These are phyloP conservation scores for Thymus quinquecostatus DNA, from an alignment of 257 asterid genomes.

Conservation along the genomic window DNA sequence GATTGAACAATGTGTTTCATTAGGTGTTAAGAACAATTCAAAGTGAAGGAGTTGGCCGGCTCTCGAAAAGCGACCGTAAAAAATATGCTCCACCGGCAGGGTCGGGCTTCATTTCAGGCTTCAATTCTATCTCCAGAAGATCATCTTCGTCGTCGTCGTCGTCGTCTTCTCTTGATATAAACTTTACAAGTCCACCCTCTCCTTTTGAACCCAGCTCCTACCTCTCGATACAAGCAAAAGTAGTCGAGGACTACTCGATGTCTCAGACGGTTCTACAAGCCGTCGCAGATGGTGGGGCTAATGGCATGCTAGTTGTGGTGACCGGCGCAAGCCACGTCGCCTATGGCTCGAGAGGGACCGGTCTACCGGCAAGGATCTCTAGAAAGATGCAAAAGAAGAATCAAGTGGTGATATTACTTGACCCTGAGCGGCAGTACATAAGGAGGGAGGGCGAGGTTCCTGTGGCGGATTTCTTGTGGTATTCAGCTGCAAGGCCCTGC, in stretches of 20 bases:
- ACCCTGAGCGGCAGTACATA: constrained; percentile 83
- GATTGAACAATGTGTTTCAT: not conserved
- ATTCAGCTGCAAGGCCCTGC: constrained; percentile 93
- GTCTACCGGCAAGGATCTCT: constrained; percentile 87
- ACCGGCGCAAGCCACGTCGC: constrained; percentile 87
- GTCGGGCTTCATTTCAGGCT: constrained; percentile 96
- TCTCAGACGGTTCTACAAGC: constrained; percentile 75
- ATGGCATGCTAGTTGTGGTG: constrained; percentile 81
- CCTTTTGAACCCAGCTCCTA: constrained; percentile 83
- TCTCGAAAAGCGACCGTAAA: constrained; percentile 66
- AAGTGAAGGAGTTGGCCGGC: constrained; percentile 84
- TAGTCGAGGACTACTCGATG: constrained; percentile 85
- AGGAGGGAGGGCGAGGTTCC: constrained; percentile 94
- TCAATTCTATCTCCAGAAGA: constrained; percentile 72
- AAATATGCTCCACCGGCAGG: constrained; percentile 96
- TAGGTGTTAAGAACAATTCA: constrained; percentile 81
- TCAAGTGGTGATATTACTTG: constrained; percentile 76
- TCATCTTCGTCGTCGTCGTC: constrained; percentile 4
- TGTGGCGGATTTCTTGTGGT: constrained; percentile 96
- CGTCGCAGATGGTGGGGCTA: constrained; percentile 61
- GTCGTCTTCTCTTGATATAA: constrained; percentile 46
- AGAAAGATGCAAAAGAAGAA: constrained; percentile 76
- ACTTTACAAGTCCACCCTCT: constrained; percentile 53
- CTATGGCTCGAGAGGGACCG: constrained; percentile 90
- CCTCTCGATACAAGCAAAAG: constrained; percentile 87